Conservation (phyloP, 2,329 filamentous ascomycete species). For the Gliomastix tumulicola region DNA sequence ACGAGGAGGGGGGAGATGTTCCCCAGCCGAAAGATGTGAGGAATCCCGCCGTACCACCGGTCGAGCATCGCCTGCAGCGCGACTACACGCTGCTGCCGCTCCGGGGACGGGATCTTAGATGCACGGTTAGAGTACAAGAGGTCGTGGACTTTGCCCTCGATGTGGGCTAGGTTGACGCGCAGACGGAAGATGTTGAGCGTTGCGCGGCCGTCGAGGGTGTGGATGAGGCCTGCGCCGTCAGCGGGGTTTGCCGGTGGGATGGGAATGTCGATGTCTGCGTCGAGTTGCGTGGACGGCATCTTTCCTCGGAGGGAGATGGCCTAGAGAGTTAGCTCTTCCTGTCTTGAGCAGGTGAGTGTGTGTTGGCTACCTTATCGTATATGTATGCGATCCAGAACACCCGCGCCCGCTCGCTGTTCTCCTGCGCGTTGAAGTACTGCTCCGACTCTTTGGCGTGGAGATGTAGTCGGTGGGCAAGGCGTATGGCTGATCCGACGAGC, state of each 20-base stretch:
- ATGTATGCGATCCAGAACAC: slow-evolving; percentile 34
- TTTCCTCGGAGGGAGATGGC: slow-evolving; percentile 26
- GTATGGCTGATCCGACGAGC: slow-evolving; percentile 28
- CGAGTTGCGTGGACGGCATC: slow-evolving; percentile 28
- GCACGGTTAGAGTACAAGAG: slow-evolving; percentile 23
- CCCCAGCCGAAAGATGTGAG: slow-evolving; percentile 22
- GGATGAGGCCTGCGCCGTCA: slow-evolving; percentile 24
- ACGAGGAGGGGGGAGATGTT: slow-evolving; percentile 12
- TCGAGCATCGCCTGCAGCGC: slow-evolving; percentile 22
- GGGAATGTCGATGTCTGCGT: slow-evolving; percentile 31
- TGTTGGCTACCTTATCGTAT: slow-evolving; percentile 33
- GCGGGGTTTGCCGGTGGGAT: slow-evolving; percentile 19
- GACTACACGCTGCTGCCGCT: slow-evolving; percentile 18
- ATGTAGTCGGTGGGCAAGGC: slow-evolving; percentile 25
- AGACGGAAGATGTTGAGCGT: slow-evolving; percentile 29
- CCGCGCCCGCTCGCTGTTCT: slow-evolving; percentile 23
- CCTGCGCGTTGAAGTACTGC: slow-evolving; percentile 14
- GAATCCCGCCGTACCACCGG: slow-evolving; percentile 26
- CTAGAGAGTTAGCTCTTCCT: too few species aligned
- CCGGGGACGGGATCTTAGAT: slow-evolving; percentile 15
- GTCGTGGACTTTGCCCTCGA: slow-evolving; percentile 33
- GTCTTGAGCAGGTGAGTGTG: too few species aligned
- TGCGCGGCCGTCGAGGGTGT: slow-evolving; percentile 20
- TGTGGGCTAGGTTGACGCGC: slow-evolving; percentile 29
- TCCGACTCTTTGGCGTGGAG: slow-evolving; percentile 21